phyloP scores from a whole-genome alignment of 2,329 filamentous ascomycete genomes.

The Aureobasidium vineae region DNA sequence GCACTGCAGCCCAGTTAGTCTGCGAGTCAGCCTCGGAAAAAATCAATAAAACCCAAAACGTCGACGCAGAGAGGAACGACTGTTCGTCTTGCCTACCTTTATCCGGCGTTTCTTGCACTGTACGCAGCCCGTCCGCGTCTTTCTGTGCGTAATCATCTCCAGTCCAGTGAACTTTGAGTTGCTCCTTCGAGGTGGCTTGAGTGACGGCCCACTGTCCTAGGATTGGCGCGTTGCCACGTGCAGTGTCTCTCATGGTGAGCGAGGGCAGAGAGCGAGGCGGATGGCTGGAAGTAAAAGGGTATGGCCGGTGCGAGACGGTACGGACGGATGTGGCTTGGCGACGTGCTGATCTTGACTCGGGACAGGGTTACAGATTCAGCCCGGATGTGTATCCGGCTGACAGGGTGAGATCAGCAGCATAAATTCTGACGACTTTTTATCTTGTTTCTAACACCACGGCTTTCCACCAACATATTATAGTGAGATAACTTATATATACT shows the following conservation, averaged over 20 bases:
- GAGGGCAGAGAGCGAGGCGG: not conserved
- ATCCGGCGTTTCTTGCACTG: constrained; percentile 32
- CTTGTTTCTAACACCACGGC: not conserved
- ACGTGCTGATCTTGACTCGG: constrained; percentile 1
- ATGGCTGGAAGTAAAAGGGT: constrained; percentile 18
- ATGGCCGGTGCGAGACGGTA: constrained; percentile 25
- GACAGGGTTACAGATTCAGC: not conserved
- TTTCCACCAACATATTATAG: not conserved
- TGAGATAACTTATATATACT: no score
- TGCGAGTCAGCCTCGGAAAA: not conserved
- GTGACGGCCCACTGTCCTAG: constrained; percentile 16
- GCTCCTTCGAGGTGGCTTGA: not conserved
- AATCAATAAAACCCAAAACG: not conserved
- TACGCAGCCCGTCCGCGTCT: constrained; percentile 31
- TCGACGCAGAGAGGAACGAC: not conserved
- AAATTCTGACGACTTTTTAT: not conserved
- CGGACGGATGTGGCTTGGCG: constrained; percentile 20
- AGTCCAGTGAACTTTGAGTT: not conserved
- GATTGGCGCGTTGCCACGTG: constrained; percentile 16
- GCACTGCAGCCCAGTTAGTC: constrained; percentile 26
- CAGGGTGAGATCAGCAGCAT: not conserved
- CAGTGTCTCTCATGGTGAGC: constrained; percentile 20
- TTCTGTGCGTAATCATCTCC: constrained; percentile 29
- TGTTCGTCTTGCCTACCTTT: constrained; percentile 28
- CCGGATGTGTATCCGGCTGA: not conserved